phyloP scores from a whole-genome alignment of 2,329 filamentous ascomycete genomes.

The Arachnomyces sp. region DNA sequence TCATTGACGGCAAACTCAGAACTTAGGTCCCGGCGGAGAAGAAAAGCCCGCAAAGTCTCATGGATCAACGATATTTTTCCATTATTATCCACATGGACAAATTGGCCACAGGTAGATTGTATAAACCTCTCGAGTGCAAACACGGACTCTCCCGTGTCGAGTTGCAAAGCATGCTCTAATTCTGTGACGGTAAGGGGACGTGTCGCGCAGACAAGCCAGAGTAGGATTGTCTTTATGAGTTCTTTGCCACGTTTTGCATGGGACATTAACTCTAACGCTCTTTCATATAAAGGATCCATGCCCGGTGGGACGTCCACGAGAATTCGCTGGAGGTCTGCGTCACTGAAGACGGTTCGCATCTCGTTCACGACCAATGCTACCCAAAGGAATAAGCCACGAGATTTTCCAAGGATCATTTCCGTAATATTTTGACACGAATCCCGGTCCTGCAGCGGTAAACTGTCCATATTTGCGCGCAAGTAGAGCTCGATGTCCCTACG shows the following conservation, averaged over 20 bases:
- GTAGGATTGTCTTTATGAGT: conserved; percentile 31
- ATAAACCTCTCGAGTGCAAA: conserved; percentile 19
- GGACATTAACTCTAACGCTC: conserved; percentile 24
- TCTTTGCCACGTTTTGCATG: conserved; percentile 17
- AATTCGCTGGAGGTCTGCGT: conserved; percentile 20
- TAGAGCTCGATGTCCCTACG: too few relatives aligned
- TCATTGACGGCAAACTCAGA: conserved; percentile 25
- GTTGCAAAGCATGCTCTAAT: conserved; percentile 25
- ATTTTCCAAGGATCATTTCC: conserved; percentile 18
- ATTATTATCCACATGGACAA: conserved; percentile 28
- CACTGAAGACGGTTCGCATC: conserved; percentile 17
- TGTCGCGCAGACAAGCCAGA: conserved; percentile 27
- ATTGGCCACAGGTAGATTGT: conserved; percentile 25
- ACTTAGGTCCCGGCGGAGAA: conserved; percentile 10
- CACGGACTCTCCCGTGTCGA: conserved; percentile 27
- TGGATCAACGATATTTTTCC: conserved; percentile 30
- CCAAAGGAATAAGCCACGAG: conserved; percentile 28
- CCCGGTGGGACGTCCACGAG: conserved; percentile 25
- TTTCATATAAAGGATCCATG: conserved; percentile 28
- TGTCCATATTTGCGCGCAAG: conserved; percentile 31
- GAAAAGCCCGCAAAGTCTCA: conserved; percentile 26
- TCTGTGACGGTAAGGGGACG: conserved; percentile 29
- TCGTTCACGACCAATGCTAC: conserved; percentile 24
- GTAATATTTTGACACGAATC: conserved; percentile 21
- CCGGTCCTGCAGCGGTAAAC: conserved; percentile 18